A percentile compares a stretch with the other conserved stretches of the same genome.
phyloP scores from a whole-genome alignment of 1,284 basidiomycete genomes.

The Melampsora larici-populina region DNA sequence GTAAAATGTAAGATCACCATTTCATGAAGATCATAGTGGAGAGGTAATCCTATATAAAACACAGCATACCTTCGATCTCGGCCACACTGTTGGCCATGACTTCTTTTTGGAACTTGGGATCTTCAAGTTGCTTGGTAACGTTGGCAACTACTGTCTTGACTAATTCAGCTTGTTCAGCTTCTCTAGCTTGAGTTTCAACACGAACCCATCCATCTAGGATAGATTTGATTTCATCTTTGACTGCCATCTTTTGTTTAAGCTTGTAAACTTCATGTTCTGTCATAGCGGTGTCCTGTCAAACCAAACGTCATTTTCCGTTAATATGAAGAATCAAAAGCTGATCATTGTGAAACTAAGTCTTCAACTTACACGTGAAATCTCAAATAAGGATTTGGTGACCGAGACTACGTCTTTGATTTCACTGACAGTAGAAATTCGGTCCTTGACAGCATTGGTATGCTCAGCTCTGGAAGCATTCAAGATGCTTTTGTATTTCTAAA shows the following conservation, averaged over 20 bases:
- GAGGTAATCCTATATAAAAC: neutral
- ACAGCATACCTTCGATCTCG: slow-evolving; percentile 83
- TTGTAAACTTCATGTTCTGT: slow-evolving; percentile 87
- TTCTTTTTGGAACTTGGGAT: slow-evolving; percentile 90
- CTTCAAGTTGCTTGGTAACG: slow-evolving; percentile 74
- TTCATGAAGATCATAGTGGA: neutral
- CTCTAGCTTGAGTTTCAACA: slow-evolving; percentile 92
- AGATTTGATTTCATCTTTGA: slow-evolving; percentile 84
- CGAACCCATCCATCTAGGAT: slow-evolving; percentile 98
- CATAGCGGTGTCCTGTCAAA: slow-evolving; percentile 75
- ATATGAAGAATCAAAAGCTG: neutral
- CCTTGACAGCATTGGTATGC: slow-evolving; percentile 89
- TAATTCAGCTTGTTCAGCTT: slow-evolving; percentile 88
- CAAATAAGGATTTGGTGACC: slow-evolving; percentile 84
- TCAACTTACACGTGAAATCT: slow-evolving; percentile 74
- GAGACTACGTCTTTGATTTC: slow-evolving; percentile 92
- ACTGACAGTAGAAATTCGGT: slow-evolving; percentile 83
- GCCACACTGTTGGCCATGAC: slow-evolving; percentile 77
- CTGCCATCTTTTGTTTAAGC: slow-evolving; percentile 79
- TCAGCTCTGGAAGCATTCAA: slow-evolving; percentile 78
- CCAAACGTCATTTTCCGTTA: neutral
- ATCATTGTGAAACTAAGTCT: neutral
- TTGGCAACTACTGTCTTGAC: slow-evolving; percentile 81
- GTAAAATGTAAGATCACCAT: neutral
- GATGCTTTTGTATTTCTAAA: slow-evolving; percentile 68